Evolutionary conservation across 495 filamentous ascomycete species (phyloP), one percentile per base, ranked within the genome.

Genomic region (Patellaria atrata): DNA sequence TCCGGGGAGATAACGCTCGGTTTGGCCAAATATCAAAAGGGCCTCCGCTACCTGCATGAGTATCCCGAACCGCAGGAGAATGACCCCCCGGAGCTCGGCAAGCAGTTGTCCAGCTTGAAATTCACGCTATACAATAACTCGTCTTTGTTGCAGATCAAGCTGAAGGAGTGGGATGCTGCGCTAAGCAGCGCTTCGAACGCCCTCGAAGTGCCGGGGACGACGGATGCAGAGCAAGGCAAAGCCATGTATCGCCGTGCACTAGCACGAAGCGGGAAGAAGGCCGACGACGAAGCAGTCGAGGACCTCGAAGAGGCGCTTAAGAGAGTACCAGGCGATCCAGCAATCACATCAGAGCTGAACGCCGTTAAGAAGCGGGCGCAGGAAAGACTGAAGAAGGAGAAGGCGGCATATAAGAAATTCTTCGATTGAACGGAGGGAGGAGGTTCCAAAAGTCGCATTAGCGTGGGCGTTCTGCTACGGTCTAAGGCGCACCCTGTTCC

Each of bases 11-110:
- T 78, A 21, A 52, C 61, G 22, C 61, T 80, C 15, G 87, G 76
- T 8, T 63, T 96, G 16, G 80, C 80, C 26, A 99, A 99, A 64
- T 99, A 99, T 62, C 80, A 92, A 59, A 99, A 99, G 63, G 86
- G 72, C n/a, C 58, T 99, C 35, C 79, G 89, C 43, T 99, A 96
- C 52, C 59, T 94, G 40, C 82, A 85, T 54, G 85, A 94, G 60
- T 81, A 89, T 52, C 77, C 82, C 8, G 72, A 75, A 31, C 58
- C 75, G 14, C 57, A 52, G 12, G 75, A 84, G 12, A 60, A 65
- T 2, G 82, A 85, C 40, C 63, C 76, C 22, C 61, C 65, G 25
- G 79, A 83, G 27, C 64, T 79, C 22, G 70, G 68, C 29, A 51
- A 61, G 30, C 63, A 81, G 48, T 60, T 93, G 38, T 73, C 73